Evolutionary conservation across 345 rosid species (phyloP).

Genomic region (Pistacia vera): DNA sequence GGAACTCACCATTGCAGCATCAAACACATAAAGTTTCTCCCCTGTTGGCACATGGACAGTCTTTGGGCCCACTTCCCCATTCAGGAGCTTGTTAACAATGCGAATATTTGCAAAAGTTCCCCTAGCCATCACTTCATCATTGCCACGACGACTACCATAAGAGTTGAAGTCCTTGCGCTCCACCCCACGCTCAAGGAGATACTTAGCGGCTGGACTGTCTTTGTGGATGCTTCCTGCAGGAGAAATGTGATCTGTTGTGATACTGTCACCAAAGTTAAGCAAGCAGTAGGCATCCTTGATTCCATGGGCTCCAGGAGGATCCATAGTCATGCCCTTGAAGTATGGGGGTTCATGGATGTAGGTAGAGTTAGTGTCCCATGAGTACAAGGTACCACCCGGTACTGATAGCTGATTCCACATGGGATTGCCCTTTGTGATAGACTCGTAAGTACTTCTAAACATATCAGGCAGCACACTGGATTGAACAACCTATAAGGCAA

Average conservation of each 20-base stretch:
- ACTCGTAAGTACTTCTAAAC: constrained; percentile 89
- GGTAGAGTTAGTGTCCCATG: constrained; percentile 91
- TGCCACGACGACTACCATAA: constrained; percentile 98
- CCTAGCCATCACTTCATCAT: constrained; percentile 95
- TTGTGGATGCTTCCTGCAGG: constrained; percentile 98
- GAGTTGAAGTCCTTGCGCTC: constrained; percentile 90
- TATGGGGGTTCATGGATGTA: constrained; percentile 99
- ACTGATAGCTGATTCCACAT: constrained; percentile 90
- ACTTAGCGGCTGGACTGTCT: constrained; percentile 95
- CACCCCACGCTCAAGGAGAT: constrained; percentile 73
- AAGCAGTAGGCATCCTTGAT: constrained; percentile 96
- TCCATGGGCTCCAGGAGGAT: constrained; percentile 87
- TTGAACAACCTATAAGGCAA: constrained; percentile 68
- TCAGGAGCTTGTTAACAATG: constrained; percentile 92
- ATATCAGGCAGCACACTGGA: constrained; percentile 90
- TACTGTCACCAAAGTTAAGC: constrained; percentile 94
- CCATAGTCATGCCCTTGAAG: constrained; percentile 90
- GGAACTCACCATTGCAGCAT: constrained; percentile 79
- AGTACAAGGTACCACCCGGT: constrained; percentile 55
- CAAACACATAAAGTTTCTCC: constrained; percentile 92
- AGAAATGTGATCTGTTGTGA: constrained; percentile 98
- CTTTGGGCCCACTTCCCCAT: constrained; percentile 96
- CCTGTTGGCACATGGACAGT: constrained; percentile 93
- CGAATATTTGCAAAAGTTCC: constrained; percentile 99
- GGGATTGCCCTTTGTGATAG: constrained; percentile 93